phyloP scores from a whole-genome alignment of 139 green algal genomes.

The Micractinium conductrix region DNA sequence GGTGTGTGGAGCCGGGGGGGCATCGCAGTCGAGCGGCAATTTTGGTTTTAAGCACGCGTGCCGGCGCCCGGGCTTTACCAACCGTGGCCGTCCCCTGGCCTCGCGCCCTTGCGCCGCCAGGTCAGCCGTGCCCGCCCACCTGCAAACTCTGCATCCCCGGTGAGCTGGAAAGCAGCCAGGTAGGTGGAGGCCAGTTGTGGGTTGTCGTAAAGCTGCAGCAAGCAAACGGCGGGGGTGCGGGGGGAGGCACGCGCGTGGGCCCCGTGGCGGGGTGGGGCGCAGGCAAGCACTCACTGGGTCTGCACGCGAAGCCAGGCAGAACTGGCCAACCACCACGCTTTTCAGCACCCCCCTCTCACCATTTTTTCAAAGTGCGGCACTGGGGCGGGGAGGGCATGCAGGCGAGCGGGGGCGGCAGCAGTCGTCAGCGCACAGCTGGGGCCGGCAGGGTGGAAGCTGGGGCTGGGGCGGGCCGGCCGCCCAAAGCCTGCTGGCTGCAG shows the following conservation, averaged over 20 bases:
- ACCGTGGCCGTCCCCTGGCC: too few species aligned
- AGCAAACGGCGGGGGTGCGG: not conserved
- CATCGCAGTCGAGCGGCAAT: too few species aligned
- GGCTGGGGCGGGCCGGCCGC: too few species aligned
- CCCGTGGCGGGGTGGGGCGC: not conserved
- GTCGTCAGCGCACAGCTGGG: too few species aligned
- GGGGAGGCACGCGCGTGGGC: not conserved
- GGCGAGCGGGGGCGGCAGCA: too few species aligned
- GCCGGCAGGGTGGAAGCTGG: too few species aligned
- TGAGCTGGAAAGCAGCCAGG: slow-evolving; percentile 76
- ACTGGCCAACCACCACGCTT: not conserved
- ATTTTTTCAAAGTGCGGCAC: slow-evolving; percentile 97
- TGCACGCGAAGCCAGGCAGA: not conserved
- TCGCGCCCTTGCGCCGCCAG: too few species aligned
- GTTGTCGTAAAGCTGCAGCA: slow-evolving; percentile 80
- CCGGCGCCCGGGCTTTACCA: too few species aligned
- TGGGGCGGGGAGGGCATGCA: too few species aligned
- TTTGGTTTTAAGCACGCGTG: too few species aligned
- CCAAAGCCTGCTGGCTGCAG: too few species aligned
- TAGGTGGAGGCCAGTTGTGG: slow-evolving; percentile 80
- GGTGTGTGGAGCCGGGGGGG: too few species aligned
- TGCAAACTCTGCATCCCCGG: slow-evolving; percentile 54
- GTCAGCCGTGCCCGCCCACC: not conserved
- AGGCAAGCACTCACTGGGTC: not conserved
- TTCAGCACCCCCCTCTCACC: slow-evolving; percentile 5